Percentiles rank a stretch among this genome's conserved stretches.
Evolutionary conservation across 2,329 filamentous ascomycete genomes (phyloP).

Genomic region (Nothopassalora personata): DNA sequence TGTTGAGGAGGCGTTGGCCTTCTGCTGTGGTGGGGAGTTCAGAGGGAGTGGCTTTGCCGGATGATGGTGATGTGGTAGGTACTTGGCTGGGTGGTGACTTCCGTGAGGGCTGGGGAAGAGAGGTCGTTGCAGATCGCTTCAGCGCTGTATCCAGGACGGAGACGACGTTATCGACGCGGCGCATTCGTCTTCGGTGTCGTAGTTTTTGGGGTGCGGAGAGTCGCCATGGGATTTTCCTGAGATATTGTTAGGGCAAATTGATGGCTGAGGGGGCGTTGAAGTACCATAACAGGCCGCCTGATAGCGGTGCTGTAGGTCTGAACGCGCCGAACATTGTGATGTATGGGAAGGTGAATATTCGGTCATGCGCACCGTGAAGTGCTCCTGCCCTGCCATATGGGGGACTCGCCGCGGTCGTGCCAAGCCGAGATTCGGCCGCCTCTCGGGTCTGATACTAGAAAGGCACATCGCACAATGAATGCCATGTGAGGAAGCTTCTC

Average conservation of each 20-base stretch:
- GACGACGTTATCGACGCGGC: constrained; percentile 81
- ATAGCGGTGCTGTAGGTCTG: constrained; percentile 69
- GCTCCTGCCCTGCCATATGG: neutral
- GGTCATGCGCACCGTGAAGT: constrained; percentile 4
- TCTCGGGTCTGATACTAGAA: neutral
- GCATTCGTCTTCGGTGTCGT: constrained; percentile 75
- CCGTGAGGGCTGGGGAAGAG: constrained; percentile 4
- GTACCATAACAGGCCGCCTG: constrained; percentile 62
- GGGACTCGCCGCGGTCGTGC: constrained; percentile 17
- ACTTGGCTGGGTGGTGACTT: neutral
- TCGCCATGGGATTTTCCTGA: constrained; percentile 92
- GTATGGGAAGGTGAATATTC: constrained; percentile 5
- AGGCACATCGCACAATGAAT: neutral
- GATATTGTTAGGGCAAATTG: neutral
- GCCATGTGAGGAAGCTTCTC: neutral
- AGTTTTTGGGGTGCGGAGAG: constrained; percentile 87
- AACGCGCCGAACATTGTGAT: constrained; percentile 75
- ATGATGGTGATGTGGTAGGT: constrained; percentile 8
- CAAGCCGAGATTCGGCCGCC: constrained; percentile 9
- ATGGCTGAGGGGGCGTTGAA: constrained; percentile 9
- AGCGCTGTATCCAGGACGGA: constrained; percentile 63
- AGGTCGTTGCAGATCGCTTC: constrained; percentile 5
- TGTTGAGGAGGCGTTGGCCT: constrained; percentile 28
- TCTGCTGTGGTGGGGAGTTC: constrained; percentile 30
- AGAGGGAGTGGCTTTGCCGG: constrained; percentile 20